phyloP scores from a whole-genome alignment of 192 early-diverging fungal genomes.

The Entomortierella chlamydospora region DNA sequence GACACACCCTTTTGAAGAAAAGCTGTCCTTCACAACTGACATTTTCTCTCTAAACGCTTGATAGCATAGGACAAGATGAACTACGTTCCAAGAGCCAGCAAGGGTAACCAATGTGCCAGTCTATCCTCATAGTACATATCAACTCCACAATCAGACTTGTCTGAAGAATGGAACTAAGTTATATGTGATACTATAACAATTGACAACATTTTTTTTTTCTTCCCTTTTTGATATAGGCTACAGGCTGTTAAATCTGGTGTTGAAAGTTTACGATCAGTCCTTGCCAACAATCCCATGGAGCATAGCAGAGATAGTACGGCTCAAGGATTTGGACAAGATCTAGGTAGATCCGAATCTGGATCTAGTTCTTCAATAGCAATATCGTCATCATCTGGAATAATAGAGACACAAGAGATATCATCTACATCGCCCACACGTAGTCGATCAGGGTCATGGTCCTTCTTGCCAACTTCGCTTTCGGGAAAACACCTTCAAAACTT shows the following conservation, averaged over 20 bases:
- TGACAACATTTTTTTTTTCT: no score
- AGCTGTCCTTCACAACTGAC: no score
- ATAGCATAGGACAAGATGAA: conserved; percentile 46
- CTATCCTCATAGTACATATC: no score
- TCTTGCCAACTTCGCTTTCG: conserved; percentile 7
- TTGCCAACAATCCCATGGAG: conserved; percentile 33
- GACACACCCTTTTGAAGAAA: no score
- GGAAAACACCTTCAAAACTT: not conserved
- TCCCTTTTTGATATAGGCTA: conserved; percentile 8
- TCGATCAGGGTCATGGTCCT: conserved; percentile 9
- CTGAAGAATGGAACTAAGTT: no score
- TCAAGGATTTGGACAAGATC: not conserved
- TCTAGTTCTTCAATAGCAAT: not conserved
- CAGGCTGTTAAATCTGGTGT: conserved; percentile 51
- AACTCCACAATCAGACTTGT: no score
- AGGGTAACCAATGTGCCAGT: conserved; percentile 17
- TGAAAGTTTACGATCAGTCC: conserved; percentile 39
- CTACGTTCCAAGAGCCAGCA: conserved; percentile 46
- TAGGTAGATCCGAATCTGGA: not conserved
- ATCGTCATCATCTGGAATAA: not conserved
- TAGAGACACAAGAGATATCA: not conserved
- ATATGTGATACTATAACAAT: no score
- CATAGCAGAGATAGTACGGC: not conserved
- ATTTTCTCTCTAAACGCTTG: no score
- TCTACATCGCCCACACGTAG: not conserved